These are phyloP conservation scores for Blastocystis sp. DNA, from an alignment of 352 stramenopile species.

Conservation along the genomic window DNA sequence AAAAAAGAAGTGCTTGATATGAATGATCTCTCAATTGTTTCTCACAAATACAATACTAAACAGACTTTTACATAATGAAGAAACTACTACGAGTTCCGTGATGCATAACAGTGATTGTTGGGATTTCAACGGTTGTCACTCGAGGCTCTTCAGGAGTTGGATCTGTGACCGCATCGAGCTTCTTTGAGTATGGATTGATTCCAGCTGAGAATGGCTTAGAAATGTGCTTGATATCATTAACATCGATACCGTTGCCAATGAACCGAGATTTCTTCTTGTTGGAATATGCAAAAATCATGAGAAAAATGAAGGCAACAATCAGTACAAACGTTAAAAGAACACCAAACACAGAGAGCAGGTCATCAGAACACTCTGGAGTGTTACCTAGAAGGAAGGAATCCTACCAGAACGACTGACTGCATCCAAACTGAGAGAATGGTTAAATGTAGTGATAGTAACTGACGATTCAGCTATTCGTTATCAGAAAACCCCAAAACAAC, in stretches of 20 bases:
- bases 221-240: constrained; percentile 31
- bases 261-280: not conserved
- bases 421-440: not conserved
- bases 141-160: not conserved
- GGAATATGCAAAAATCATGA: constrained; percentile 14
- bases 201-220: constrained; percentile 31
- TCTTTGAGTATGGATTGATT: constrained; percentile 59
- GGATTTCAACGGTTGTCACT: not conserved
- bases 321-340: not conserved
- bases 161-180: not conserved
- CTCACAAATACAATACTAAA: not conserved
- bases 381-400: not conserved
- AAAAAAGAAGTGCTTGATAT: not conserved
- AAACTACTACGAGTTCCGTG: constrained; percentile 11
- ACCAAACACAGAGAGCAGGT: not conserved
- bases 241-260: constrained; percentile 32
- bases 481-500: not conserved
- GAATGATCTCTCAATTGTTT: not conserved
- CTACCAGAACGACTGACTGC: not conserved
- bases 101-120: not conserved
- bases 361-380: not conserved
- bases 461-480: not conserved
- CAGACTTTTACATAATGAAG: not conserved
- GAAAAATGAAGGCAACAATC: constrained; percentile 1
- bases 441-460: not conserved